These are phyloP conservation scores for Tardiomyces digboiensis DNA, from an alignment of 1,139 yeast genomes.

Conservation along the genomic window DNA sequence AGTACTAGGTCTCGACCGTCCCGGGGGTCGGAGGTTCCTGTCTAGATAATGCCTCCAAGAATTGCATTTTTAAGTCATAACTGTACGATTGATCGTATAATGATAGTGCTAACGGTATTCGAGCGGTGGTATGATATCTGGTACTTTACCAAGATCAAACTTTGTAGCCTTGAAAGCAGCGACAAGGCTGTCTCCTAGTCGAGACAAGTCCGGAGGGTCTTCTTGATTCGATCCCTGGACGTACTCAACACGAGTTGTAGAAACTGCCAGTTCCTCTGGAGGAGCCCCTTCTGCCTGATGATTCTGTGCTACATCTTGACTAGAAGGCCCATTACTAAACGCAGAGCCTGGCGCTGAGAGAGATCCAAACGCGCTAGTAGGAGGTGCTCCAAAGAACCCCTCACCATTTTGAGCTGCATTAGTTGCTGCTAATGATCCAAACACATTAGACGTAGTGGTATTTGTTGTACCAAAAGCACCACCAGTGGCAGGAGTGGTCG, in stretches of 20 bases:
- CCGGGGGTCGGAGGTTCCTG: neutral
- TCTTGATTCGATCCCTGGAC: constrained; percentile 31
- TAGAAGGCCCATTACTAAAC: neutral
- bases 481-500: neutral
- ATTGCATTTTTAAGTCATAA: too few species aligned
- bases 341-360: neutral
- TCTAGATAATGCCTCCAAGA: neutral
- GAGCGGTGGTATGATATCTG: constrained; percentile 74
- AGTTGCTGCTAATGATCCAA: too few species aligned
- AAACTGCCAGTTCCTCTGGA: neutral
- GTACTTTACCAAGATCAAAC: constrained; percentile 60
- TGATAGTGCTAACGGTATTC: constrained; percentile 27
- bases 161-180: constrained; percentile 40
- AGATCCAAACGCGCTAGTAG: constrained; percentile 4
- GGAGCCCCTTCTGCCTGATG: constrained; percentile 1
- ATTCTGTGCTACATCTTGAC: neutral
- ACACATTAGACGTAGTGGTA: neutral
- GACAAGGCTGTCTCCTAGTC: constrained; percentile 34
- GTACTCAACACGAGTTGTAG: constrained; percentile 7
- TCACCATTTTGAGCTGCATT: too few species aligned
- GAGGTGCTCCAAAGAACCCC: neutral
- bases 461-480: constrained; percentile 1
- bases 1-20: neutral
- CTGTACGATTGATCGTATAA: too few species aligned
- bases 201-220: constrained; percentile 26